Percentiles rank a stretch among this genome's conserved stretches.
Conservation (phyloP, 148 eudicot species). For the Rheum nobile region DNA sequence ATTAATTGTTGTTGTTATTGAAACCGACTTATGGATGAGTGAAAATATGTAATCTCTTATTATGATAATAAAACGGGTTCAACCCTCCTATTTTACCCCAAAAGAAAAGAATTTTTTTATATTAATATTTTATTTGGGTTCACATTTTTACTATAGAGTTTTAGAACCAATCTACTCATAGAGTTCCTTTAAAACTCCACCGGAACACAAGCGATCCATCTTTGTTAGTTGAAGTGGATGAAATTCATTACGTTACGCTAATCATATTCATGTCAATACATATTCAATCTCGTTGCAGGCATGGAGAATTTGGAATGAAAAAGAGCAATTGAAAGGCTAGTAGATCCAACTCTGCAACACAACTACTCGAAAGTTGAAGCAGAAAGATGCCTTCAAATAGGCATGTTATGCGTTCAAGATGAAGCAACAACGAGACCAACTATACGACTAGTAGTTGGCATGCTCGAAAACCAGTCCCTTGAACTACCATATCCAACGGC, state of each 20-base stretch:
- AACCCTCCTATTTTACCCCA: too few species aligned
- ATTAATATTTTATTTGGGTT: too few species aligned
- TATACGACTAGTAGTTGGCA: neutral
- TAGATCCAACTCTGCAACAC: neutral
- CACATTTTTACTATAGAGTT: too few species aligned
- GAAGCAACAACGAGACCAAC: neutral
- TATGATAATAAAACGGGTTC: too few species aligned
- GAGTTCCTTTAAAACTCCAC: too few species aligned
- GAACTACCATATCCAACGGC: neutral
- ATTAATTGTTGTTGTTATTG: too few species aligned
- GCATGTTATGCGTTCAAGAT: neutral
- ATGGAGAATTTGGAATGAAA: neutral
- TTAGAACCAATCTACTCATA: too few species aligned
- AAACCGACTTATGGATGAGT: too few species aligned
- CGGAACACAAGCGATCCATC: too few species aligned
- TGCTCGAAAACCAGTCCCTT: neutral
- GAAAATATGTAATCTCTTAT: too few species aligned
- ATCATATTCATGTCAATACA: neutral
- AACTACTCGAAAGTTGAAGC: neutral
- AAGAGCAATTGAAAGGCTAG: neutral
- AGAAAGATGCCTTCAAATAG: neutral
- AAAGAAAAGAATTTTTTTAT: too few species aligned
- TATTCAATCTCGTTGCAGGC: neutral
- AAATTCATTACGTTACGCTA: neutral
- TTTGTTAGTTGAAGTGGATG: neutral